A percentile compares a stretch with the other conserved stretches of the same genome.
Conservation (phyloP, 306 rosid genomes). For the Lathyrus tuberosus region DNA sequence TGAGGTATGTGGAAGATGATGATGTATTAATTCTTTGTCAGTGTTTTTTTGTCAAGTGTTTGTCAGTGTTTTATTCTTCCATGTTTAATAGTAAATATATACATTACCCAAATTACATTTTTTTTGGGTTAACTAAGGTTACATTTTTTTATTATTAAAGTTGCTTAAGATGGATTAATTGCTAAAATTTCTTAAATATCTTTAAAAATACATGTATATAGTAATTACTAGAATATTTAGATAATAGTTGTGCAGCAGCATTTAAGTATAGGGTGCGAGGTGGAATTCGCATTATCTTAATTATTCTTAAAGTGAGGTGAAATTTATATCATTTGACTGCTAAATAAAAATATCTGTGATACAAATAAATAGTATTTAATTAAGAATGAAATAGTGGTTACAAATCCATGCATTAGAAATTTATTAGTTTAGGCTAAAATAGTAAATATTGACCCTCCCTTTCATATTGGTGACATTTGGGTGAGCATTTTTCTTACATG, state of each 20-base stretch:
- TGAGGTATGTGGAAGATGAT: neutral
- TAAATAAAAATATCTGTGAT: neutral
- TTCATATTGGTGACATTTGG: constrained; percentile 21
- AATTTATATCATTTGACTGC: no score
- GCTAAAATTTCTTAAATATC: no score
- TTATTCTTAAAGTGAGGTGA: no score
- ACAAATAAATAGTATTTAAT: neutral
- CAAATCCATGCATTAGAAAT: constrained; percentile 3
- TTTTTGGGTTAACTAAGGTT: no score
- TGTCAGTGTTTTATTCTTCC: neutral
- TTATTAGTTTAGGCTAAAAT: constrained; percentile 2
- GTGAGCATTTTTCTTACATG: neutral
- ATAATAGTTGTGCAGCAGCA: no score
- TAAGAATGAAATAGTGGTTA: neutral
- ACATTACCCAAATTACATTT: no score
- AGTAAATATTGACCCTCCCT: neutral
- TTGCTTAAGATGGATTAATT: no score
- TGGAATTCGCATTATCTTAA: no score
- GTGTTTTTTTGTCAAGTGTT: neutral
- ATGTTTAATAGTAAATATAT: neutral
- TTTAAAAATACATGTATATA: no score
- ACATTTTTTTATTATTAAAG: no score
- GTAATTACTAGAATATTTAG: no score
- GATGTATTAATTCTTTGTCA: neutral
- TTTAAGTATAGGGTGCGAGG: no score